Base-by-base conservation (phyloP, 495 filamentous ascomycete genomes). In the Tuber microsphaerosporum region DNA sequence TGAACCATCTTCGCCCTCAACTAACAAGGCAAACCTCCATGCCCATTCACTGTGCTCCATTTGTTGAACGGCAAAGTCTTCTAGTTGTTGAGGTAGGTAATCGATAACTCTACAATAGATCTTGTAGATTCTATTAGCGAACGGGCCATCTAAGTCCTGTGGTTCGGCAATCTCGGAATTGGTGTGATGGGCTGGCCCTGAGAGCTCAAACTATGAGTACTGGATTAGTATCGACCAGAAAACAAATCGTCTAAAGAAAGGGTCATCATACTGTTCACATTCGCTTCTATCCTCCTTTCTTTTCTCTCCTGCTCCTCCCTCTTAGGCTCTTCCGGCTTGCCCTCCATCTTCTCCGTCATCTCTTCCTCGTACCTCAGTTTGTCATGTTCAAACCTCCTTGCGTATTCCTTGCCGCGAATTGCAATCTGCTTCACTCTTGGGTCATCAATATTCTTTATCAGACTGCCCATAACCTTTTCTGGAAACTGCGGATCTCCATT, bases 41-140 rank as follows among this genome's bases (percentile, higher is more conserved):
- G 92, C 88, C 92, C 92, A 95, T 42, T 81, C 80, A 17, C 56
- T 17, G 14, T 65, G 56, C 56, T 34, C 26, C 14, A 14, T 65
- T 31, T 65, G 26, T 16, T 4, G 84, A 7, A 88, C 85, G 19
- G 92, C 85, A 78, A 97, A 98, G 74, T 97, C 89, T 76, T 90
- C 89, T 16, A 99, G 83, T 2, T 86, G 86, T 22, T 84, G 84
- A 1, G 95, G 95, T 45, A 86, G 89, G 84, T 93, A 97, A 82
- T 97, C 92, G 22, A 97, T 86, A 1, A 97, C 90, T 41, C 92
- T 91, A 68, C 91, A 91, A 45, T 84, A 83, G n/a, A 88, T 85
- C 22, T 86, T 87, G 80, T 93, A 96, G 73, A 91, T 92, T 72
- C 88, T 82, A 81, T 93, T 93, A 65, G 90, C 70, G n/a, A 75